phyloP scores from a whole-genome alignment of 2,329 filamentous ascomycete species.

The Ambrosiella xylebori region DNA sequence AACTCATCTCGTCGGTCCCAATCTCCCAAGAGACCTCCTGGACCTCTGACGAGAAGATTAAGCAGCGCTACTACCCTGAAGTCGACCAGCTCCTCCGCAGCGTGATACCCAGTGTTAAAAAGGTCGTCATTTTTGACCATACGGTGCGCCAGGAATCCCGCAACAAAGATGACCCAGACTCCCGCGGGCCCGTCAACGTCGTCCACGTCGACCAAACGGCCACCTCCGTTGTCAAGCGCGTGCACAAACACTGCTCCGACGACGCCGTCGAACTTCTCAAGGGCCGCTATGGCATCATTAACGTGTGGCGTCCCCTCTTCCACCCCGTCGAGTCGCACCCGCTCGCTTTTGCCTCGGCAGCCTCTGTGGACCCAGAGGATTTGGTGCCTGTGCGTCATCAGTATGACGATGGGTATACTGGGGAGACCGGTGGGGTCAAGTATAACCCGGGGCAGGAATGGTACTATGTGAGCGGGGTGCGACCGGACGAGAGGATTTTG shows the following conservation, averaged over 20 bases:
- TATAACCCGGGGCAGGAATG: constrained; percentile 48
- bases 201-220: constrained; percentile 77
- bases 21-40: constrained; percentile 44
- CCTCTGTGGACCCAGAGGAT: constrained; percentile 42
- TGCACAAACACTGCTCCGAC: constrained; percentile 44
- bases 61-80: constrained; percentile 66
- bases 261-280: constrained; percentile 46
- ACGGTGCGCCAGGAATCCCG: constrained; percentile 53
- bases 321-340: constrained; percentile 48
- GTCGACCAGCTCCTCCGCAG: constrained; percentile 54
- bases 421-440: constrained; percentile 56
- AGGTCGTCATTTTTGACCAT: constrained; percentile 69
- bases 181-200: constrained; percentile 50
- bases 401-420: constrained; percentile 46
- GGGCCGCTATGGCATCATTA: constrained; percentile 65
- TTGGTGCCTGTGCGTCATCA: constrained; percentile 57
- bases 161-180: constrained; percentile 24
- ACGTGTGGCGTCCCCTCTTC: constrained; percentile 61
- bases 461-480: constrained; percentile 71
- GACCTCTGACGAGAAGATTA: constrained; percentile 50
- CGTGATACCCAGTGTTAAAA: constrained; percentile 46
- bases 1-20: constrained; percentile 37
- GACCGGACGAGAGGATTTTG: constrained; percentile 50
- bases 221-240: constrained; percentile 46
- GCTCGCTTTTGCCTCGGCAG: constrained; percentile 50